Percentiles rank a stretch among this genome's conserved stretches.
Conservation (phyloP, 306 rosid species). For the Vigna hirtella region DNA sequence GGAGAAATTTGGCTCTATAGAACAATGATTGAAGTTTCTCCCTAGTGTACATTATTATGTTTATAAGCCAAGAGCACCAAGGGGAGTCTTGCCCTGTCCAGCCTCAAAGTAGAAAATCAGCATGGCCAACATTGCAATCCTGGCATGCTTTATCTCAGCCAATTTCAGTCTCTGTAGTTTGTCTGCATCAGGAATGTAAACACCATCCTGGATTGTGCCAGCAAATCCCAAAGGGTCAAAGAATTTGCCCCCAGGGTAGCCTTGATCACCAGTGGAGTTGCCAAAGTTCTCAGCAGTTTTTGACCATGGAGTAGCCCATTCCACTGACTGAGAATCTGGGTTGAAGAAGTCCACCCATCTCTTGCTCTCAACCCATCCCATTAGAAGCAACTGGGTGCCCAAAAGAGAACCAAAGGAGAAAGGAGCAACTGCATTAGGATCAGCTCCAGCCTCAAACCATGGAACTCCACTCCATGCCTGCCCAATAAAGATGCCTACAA, state of each 20-base stretch:
- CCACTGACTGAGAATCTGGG: slow-evolving; percentile 94
- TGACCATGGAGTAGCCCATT: slow-evolving; percentile 99
- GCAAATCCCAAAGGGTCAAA: slow-evolving; percentile 87
- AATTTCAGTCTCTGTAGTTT: slow-evolving; percentile 84
- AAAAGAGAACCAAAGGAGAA: slow-evolving; percentile 96
- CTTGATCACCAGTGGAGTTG: slow-evolving; percentile 90
- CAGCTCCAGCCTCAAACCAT: slow-evolving; percentile 99
- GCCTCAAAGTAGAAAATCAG: slow-evolving; percentile 87
- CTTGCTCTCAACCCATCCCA: slow-evolving; percentile 99
- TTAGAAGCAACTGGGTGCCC: slow-evolving; percentile 87
- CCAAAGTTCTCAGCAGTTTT: slow-evolving; percentile 86
- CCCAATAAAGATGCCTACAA: slow-evolving; percentile 89
- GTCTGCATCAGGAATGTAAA: slow-evolving; percentile 71
- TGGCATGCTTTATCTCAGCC: slow-evolving; percentile 95
- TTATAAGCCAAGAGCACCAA: slow-evolving; percentile 85
- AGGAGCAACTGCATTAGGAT: slow-evolving; percentile 87
- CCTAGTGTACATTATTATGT: slow-evolving; percentile 25
- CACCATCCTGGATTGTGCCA: slow-evolving; percentile 68
- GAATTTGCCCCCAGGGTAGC: slow-evolving; percentile 96
- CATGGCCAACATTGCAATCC: slow-evolving; percentile 96
- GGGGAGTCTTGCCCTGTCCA: slow-evolving; percentile 89
- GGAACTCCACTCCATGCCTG: slow-evolving; percentile 99
- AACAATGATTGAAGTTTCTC: slow-evolving; percentile 15
- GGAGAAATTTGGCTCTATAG: slow-evolving; percentile 28
- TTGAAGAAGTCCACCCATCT: slow-evolving; percentile 98